Evolutionary conservation across 805 yeast genomes (phyloP).

Genomic region (Kluyveromyces wickerhamii): DNA sequence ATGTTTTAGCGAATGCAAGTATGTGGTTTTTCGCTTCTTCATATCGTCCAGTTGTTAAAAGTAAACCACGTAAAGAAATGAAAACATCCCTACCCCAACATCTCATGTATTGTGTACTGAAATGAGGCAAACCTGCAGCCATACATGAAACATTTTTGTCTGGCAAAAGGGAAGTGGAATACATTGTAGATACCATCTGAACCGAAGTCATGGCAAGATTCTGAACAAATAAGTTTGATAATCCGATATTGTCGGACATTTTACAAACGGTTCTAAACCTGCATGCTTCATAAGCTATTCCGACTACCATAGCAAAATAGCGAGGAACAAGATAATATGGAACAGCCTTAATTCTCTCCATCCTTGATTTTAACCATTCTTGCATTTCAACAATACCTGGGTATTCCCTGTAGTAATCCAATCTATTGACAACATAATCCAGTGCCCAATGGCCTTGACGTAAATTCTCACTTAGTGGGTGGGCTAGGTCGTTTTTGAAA

Average conservation of each 20-base stretch:
- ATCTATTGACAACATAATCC: slow-evolving; percentile 59
- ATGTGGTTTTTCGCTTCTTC: slow-evolving; percentile 79
- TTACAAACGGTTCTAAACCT: slow-evolving; percentile 55
- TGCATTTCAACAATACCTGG: slow-evolving; percentile 48
- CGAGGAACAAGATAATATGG: slow-evolving; percentile 83
- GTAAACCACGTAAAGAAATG: slow-evolving; percentile 74
- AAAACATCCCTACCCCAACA: slow-evolving; percentile 99
- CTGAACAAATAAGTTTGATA: slow-evolving; percentile 67
- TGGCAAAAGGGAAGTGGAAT: slow-evolving; percentile 70
- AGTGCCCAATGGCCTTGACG: slow-evolving; percentile 86
- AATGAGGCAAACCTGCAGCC: slow-evolving; percentile 97
- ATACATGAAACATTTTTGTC: slow-evolving; percentile 54
- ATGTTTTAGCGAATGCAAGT: slow-evolving; percentile 77
- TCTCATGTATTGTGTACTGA: slow-evolving; percentile 84
- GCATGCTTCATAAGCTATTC: slow-evolving; percentile 77
- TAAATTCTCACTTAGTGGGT: slow-evolving; percentile 73
- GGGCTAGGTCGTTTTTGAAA: slow-evolving; percentile 66
- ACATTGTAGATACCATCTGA: slow-evolving; percentile 75
- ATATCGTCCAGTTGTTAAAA: slow-evolving; percentile 67
- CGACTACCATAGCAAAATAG: slow-evolving; percentile 75
- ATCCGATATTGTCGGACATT: slow-evolving; percentile 46
- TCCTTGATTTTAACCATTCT: slow-evolving; percentile 62
- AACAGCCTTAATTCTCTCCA: slow-evolving; percentile 50
- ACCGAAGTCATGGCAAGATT: slow-evolving; percentile 71
- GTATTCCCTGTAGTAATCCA: slow-evolving; percentile 43